Evolutionary conservation across 1,284 basidiomycete genomes (phyloP).

Genomic region (Tremellales sp.): DNA sequence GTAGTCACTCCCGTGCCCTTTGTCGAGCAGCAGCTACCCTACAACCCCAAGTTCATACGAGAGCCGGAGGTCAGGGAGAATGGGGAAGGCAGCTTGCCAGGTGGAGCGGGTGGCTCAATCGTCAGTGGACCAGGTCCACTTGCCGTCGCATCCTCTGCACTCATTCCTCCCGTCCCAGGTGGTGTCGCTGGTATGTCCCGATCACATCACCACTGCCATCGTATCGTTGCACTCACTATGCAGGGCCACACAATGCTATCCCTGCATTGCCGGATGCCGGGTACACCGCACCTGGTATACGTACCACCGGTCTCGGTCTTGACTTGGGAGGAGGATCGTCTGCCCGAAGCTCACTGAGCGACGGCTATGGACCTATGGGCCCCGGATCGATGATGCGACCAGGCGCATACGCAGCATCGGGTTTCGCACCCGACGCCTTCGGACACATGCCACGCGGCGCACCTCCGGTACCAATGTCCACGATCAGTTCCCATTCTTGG

Average conservation of each 20-base stretch:
- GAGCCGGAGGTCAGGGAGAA: slow-evolving; percentile 4
- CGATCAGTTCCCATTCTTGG: too few species aligned
- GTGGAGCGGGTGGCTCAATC: slow-evolving; percentile 1
- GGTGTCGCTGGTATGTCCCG: slow-evolving; percentile 26
- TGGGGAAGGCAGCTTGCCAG: slow-evolving; percentile 6
- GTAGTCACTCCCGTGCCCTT: slow-evolving; percentile 30
- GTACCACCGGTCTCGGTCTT: slow-evolving; percentile 4
- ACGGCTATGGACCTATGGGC: too few species aligned
- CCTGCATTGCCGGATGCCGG: slow-evolving; percentile 33
- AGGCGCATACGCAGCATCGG: too few species aligned
- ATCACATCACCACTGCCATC: background rate
- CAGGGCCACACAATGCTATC: slow-evolving; percentile 30
- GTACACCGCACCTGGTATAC: slow-evolving; percentile 27
- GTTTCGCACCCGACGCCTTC: too few species aligned
- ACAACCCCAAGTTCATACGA: slow-evolving; percentile 24
- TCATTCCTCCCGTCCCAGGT: slow-evolving; percentile 29
- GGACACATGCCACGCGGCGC: too few species aligned
- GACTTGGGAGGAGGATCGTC: slow-evolving; percentile 2
- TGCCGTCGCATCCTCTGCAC: slow-evolving; percentile 18
- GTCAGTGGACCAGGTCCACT: slow-evolving; percentile 13
- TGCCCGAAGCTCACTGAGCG: too few species aligned
- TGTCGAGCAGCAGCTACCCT: slow-evolving; percentile 25
- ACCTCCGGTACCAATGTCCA: too few species aligned
- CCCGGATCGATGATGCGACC: too few species aligned
- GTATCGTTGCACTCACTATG: background rate